A percentile compares a stretch with the other conserved stretches of the same genome.
These are phyloP conservation scores for Lecanicillium sp. DNA, from an alignment of 2,329 filamentous ascomycete genomes.

Conservation along the genomic window DNA sequence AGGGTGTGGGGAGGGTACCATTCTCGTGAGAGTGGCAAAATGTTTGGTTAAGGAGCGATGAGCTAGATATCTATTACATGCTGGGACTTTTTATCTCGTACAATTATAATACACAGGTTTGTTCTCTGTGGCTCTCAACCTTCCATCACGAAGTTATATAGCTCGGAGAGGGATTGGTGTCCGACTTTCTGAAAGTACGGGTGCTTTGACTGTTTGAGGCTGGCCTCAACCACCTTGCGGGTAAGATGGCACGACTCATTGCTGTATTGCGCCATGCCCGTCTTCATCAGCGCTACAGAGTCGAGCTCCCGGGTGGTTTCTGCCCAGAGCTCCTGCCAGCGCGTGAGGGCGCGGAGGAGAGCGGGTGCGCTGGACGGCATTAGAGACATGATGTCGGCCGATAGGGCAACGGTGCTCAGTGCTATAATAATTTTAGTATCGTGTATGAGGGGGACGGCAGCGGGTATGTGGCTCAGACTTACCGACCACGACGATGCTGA, in stretches of 20 bases:
- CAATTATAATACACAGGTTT: not conserved
- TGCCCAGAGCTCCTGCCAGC: conserved; percentile 21
- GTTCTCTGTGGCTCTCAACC: not conserved
- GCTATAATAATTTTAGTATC: not conserved
- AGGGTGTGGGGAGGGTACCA: conserved; percentile 42
- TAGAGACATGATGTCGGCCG: conserved; percentile 16
- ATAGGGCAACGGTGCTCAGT: conserved; percentile 13
- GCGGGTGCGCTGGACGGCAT: conserved; percentile 11
- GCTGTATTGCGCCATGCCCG: conserved; percentile 6
- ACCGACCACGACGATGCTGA: conserved; percentile 15
- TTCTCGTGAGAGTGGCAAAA: not conserved
- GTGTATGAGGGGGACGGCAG: not conserved
- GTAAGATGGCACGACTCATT: conserved; percentile 5
- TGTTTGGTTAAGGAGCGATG: not conserved
- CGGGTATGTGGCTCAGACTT: not conserved
- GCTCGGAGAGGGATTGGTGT: conserved; percentile 7
- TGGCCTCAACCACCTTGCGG: conserved; percentile 1
- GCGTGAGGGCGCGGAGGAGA: conserved; percentile 16
- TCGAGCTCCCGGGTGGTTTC: not conserved
- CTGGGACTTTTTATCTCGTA: not conserved
- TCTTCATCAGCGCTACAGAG: not conserved
- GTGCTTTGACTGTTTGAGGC: conserved; percentile 2
- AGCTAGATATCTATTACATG: not conserved
- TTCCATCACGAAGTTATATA: conserved; percentile 7
- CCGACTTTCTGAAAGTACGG: conserved; percentile 11